A percentile compares a stretch with the other conserved stretches of the same genome.
Evolutionary conservation across 1,284 basidiomycete genomes (phyloP).

Genomic region (Pyrrhoderma lamaoense): DNA sequence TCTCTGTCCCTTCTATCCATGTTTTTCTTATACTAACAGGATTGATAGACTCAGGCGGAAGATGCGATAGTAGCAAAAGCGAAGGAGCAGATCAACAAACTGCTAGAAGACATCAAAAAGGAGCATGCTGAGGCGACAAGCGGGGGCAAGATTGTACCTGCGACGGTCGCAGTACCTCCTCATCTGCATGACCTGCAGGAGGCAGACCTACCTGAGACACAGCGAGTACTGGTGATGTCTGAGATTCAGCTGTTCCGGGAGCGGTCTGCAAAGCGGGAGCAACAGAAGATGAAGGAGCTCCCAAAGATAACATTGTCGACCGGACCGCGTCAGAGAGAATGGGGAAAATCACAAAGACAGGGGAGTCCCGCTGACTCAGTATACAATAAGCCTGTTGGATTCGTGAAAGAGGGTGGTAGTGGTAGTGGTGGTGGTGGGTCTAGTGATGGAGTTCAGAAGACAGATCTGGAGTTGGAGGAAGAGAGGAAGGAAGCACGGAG

Average conservation of each 20-base stretch:
- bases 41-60: slow-evolving; percentile 42
- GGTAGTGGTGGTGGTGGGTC: slow-evolving; percentile 26
- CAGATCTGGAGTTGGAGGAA: slow-evolving; percentile 80
- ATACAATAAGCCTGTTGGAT: slow-evolving; percentile 71
- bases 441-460: slow-evolving; percentile 38
- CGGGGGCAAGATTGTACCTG: slow-evolving; percentile 62
- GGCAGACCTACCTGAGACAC: slow-evolving; percentile 92
- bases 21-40: slow-evolving; percentile 11
- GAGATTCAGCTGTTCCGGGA: slow-evolving; percentile 94
- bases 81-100: slow-evolving; percentile 45
- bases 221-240: slow-evolving; percentile 86
- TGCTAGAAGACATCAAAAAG: slow-evolving; percentile 55
- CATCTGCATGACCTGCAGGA: slow-evolving; percentile 93
- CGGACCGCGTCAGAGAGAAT: slow-evolving; percentile 55
- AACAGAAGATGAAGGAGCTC: slow-evolving; percentile 68
- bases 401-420: slow-evolving; percentile 54
- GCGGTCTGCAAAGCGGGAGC: slow-evolving; percentile 77
- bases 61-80: slow-evolving; percentile 49
- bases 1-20: slow-evolving; percentile 10
- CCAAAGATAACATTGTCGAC: slow-evolving; percentile 18
- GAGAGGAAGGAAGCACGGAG: slow-evolving; percentile 67
- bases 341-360: slow-evolving; percentile 55
- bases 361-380: slow-evolving; percentile 31
- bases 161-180: slow-evolving; percentile 83
- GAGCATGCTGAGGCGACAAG: slow-evolving; percentile 60